Conservation (phyloP, 2,329 filamentous ascomycete genomes). For the Helminthosporium solani region DNA sequence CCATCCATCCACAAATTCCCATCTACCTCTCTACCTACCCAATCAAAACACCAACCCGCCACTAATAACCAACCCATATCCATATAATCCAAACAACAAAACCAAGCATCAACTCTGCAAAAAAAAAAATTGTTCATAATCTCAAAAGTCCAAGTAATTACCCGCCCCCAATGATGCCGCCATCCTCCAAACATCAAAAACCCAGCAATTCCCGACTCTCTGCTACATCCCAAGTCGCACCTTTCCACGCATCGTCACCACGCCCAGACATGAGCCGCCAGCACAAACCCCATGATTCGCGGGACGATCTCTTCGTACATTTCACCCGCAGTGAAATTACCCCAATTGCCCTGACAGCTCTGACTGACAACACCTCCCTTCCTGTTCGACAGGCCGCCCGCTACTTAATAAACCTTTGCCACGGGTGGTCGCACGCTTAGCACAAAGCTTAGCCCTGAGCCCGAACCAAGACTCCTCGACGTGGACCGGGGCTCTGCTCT, state of each 20-base stretch:
- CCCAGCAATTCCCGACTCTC: constrained; percentile 1
- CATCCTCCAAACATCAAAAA: constrained; percentile 1
- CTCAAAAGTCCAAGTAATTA: no score
- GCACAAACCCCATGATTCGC: no score
- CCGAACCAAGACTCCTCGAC: constrained; percentile 1
- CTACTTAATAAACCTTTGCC: no score
- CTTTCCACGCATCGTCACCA: not conserved
- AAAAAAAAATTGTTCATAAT: not conserved
- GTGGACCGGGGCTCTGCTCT: constrained; percentile 3
- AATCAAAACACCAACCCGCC: no score
- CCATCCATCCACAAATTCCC: no score
- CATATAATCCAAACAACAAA: no score
- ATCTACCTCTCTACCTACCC: no score
- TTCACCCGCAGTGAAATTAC: not conserved
- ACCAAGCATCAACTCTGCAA: no score
- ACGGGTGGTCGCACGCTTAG: constrained; percentile 7
- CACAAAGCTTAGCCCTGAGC: constrained; percentile 6
- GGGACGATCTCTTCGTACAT: no score
- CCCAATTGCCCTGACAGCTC: not conserved
- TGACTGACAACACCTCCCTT: not conserved
- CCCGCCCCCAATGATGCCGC: no score
- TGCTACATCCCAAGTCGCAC: constrained; percentile 7
- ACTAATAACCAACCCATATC: no score
- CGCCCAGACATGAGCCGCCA: constrained; percentile 1
- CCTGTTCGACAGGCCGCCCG: no score